Conservation (phyloP, 1,284 basidiomycete species). For the Amylostereum areolatum region DNA sequence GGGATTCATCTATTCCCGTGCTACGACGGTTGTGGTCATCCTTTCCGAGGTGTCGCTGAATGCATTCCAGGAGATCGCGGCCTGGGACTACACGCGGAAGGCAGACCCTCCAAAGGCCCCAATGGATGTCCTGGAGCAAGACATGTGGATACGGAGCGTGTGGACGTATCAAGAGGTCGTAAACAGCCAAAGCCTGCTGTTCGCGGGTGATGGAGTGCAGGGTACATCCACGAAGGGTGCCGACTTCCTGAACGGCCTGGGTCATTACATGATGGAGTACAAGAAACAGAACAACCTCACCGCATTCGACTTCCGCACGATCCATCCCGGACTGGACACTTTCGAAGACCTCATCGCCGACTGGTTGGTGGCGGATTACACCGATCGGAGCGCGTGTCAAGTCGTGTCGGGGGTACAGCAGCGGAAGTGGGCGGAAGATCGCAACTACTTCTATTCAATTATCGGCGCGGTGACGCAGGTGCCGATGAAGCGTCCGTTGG, state of each 20-base stretch:
- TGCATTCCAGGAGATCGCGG: constrained; percentile 12
- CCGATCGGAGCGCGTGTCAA: constrained; percentile 13
- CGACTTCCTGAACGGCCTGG: constrained; percentile 9
- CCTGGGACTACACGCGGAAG: not conserved
- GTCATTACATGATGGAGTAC: constrained; percentile 6
- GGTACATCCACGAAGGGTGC: not conserved
- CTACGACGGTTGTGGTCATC: constrained; percentile 14
- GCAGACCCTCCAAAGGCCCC: constrained; percentile 3
- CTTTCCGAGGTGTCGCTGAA: constrained; percentile 9
- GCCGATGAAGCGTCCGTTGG: constrained; percentile 10
- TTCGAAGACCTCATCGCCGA: constrained; percentile 15
- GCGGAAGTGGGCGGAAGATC: constrained; percentile 8
- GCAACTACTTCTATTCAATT: constrained; percentile 18
- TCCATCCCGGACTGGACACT: constrained; percentile 11
- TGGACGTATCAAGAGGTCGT: constrained; percentile 20
- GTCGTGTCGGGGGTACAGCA: constrained; percentile 13
- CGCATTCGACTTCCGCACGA: not conserved
- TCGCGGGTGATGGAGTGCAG: constrained; percentile 7
- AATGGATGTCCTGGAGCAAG: constrained; percentile 13
- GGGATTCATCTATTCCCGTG: constrained; percentile 15
- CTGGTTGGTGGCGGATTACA: constrained; percentile 8
- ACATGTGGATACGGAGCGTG: constrained; percentile 18
- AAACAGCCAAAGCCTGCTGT: constrained; percentile 10
- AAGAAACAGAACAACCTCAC: not conserved
- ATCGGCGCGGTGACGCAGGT: constrained; percentile 14